phyloP scores from a whole-genome alignment of 805 yeast genomes.

The Debaryomyces prosopidis region DNA sequence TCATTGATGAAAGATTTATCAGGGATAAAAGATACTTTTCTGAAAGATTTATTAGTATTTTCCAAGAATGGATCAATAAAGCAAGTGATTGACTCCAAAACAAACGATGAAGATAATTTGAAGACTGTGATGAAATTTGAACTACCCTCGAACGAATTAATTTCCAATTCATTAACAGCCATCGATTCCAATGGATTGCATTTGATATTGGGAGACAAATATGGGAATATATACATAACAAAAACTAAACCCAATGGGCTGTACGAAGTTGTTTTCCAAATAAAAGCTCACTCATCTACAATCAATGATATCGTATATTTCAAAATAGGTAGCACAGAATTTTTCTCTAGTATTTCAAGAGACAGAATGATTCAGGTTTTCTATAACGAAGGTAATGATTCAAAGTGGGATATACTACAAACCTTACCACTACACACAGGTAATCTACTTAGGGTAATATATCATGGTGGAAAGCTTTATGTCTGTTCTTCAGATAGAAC shows the following conservation, averaged over 20 bases:
- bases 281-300: slow-evolving; percentile 53
- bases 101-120: slow-evolving; percentile 9
- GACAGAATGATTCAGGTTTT: slow-evolving; percentile 66
- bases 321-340: slow-evolving; percentile 20
- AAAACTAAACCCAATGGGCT: slow-evolving; percentile 12
- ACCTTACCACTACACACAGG: slow-evolving; percentile 63
- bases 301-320: slow-evolving; percentile 47
- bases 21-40: slow-evolving; percentile 37
- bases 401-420: slow-evolving; percentile 53
- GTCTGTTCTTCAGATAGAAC: slow-evolving; percentile 66
- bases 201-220: slow-evolving; percentile 49
- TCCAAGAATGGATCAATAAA: slow-evolving; percentile 45
- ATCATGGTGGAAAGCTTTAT: slow-evolving; percentile 32
- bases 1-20: slow-evolving; percentile 37
- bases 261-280: slow-evolving; percentile 19
- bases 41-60: slow-evolving; percentile 36
- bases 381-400: slow-evolving; percentile 13
- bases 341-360: slow-evolving; percentile 51
- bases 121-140: slow-evolving; percentile 11
- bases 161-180: slow-evolving; percentile 42
- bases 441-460: slow-evolving; percentile 42
- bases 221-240: slow-evolving; percentile 40
- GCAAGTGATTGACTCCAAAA: slow-evolving; percentile 13
- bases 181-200: slow-evolving; percentile 34
- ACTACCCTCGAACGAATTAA: slow-evolving; percentile 29